A percentile compares a stretch with the other conserved stretches of the same genome.
These are phyloP conservation scores for Tulasnella sp. DNA, from an alignment of 768 basidiomycete genomes.

Conservation along the genomic window DNA sequence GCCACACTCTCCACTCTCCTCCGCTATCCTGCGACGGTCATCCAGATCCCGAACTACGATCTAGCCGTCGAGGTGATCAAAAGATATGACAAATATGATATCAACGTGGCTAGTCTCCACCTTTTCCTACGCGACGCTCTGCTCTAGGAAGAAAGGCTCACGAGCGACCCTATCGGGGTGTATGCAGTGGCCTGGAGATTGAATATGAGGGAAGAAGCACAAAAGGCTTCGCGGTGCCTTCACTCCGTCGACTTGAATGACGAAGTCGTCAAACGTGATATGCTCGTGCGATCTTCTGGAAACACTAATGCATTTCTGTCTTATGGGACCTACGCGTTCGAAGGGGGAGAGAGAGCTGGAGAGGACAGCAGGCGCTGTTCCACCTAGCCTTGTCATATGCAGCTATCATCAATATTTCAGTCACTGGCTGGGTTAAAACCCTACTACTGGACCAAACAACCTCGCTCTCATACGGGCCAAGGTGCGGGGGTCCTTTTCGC, in stretches of 20 bases:
- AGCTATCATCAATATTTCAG: no score
- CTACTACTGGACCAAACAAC: no score
- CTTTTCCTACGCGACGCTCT: neutral
- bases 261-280: no score
- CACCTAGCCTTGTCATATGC: neutral
- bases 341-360: neutral
- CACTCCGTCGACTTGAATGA: neutral
- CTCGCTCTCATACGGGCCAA: no score
- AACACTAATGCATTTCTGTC: neutral
- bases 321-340: neutral
- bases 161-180: neutral
- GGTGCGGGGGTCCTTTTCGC: neutral
- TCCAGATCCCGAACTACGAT: neutral
- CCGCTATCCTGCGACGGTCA: neutral
- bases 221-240: neutral
- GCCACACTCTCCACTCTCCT: neutral
- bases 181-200: neutral
- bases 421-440: no score
- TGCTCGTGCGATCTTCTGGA: neutral
- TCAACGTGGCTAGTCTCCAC: neutral
- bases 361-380: neutral
- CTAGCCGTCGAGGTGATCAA: neutral
- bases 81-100: slow-evolving; percentile 2
- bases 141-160: neutral
- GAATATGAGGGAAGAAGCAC: neutral